Base-by-base conservation (phyloP, 2,329 filamentous ascomycete species). In the Exserohilum turcica region DNA sequence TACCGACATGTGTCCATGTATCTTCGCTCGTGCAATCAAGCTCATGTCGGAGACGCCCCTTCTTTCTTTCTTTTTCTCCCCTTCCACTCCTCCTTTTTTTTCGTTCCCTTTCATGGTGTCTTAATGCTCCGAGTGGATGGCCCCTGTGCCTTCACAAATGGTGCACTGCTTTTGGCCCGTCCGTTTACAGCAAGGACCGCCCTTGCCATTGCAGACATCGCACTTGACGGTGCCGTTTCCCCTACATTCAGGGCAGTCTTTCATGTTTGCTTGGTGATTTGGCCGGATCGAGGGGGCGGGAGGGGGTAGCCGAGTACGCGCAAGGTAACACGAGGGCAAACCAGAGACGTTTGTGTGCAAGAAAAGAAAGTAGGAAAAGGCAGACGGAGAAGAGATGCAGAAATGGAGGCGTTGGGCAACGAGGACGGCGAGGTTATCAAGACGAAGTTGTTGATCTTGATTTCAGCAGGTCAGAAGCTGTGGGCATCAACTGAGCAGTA, bases 231-330 rank as follows among this genome's bases (percentile, higher is more conserved):
- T 65, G 21, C 70, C 70, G 43, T 71, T 67, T 47, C 70, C 70
- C 38, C 56, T 68, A 54, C 70, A 73, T 29, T 60, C 69, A 33
- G 68, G 67, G 50, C 70, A 73, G 63, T 71, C 68, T 58, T 71
- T 72, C 59, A 65, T 62, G 27, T 48, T 53, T 40, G 36, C 43
- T 43, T 48, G 28, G n/a, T n/a, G n/a, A n/a, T 39, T 35, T 43
- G 43, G n/a, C 16, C 49, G 40, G 54, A 56, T 58, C 28, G 29
- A 36, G 43, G 27, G 49, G 43, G 21, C 28, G 47, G 40, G 48
- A 56, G 48, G 28, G 32, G 43, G 45, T 43, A 53, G 54, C 54
- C 56, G 59, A 43, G 37, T 21, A 35, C 12, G 13, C 5, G 15
- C 37, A 16, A 16, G 37, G 21, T 27, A 5, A 16, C 19, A 10